These are phyloP conservation scores for Candida parachauliodes DNA, from an alignment of 805 yeast species.

Conservation along the genomic window DNA sequence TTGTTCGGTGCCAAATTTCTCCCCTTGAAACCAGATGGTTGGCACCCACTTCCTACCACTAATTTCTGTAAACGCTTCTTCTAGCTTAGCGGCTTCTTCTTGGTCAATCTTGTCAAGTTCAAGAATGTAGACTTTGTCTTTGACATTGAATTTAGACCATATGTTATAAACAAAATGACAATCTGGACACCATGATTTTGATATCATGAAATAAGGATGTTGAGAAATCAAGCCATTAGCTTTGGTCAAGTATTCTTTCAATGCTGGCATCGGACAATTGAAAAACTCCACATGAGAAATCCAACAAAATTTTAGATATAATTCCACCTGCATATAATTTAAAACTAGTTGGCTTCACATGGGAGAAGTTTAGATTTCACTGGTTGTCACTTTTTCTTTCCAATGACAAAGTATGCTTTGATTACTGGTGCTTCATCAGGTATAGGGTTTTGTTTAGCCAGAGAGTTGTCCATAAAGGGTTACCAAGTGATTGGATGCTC, in stretches of 20 bases:
- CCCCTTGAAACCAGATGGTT: constrained; percentile 57
- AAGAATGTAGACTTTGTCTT: constrained; percentile 47
- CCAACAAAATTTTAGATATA: constrained; percentile 1
- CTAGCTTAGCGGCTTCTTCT: constrained; percentile 49
- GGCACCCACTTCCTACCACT: constrained; percentile 70
- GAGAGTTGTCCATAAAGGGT: constrained; percentile 39
- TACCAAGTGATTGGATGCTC: constrained; percentile 34
- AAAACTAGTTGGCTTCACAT: not conserved
- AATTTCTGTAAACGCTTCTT: constrained; percentile 52
- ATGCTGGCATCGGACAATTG: not conserved
- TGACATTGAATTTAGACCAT: constrained; percentile 51
- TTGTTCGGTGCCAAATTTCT: constrained; percentile 55
- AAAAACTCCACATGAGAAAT: not conserved
- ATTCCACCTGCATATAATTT: not conserved
- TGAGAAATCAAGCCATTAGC: constrained; percentile 1
- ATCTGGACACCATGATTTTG: constrained; percentile 79
- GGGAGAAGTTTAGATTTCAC: not conserved
- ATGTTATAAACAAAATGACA: constrained; percentile 60
- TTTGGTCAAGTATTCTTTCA: constrained; percentile 1
- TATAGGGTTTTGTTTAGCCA: constrained; percentile 49
- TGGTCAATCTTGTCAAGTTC: constrained; percentile 55
- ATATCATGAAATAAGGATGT: constrained; percentile 52
- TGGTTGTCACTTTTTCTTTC: not conserved
- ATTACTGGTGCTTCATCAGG: constrained; percentile 61
- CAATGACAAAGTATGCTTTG: constrained; percentile 13